Evolutionary conservation across 352 stramenopile genomes (phyloP).

Genomic region (Phytophthora gonapodyides): DNA sequence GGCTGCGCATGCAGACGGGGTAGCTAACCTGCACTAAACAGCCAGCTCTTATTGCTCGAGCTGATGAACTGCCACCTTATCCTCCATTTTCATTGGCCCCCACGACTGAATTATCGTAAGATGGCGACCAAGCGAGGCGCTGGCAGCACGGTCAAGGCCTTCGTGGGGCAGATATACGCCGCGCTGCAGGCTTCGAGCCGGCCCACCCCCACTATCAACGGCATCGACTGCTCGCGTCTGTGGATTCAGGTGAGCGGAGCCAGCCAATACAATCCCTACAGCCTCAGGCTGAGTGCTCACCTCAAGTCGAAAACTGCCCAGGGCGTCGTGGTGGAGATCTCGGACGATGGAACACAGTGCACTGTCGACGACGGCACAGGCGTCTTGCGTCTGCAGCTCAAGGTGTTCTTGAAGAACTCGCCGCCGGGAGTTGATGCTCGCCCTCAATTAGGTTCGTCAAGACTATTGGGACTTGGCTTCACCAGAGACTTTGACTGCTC

Average conservation of each 20-base stretch:
- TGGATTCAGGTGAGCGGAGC: slow-evolving; percentile 65
- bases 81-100: slow-evolving; percentile 12
- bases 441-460: slow-evolving; percentile 42
- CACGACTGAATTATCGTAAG: not conserved
- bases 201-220: slow-evolving; percentile 54
- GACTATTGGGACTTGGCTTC: not conserved
- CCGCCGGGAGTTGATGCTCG: slow-evolving; percentile 47
- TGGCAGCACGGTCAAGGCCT: slow-evolving; percentile 58
- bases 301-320: slow-evolving; percentile 10
- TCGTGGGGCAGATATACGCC: slow-evolving; percentile 57
- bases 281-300: too few species aligned
- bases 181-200: slow-evolving; percentile 44
- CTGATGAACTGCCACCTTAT: slow-evolving; percentile 4
- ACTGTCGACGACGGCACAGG: slow-evolving; percentile 81
- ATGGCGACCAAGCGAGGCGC: slow-evolving; percentile 7
- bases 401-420: slow-evolving; percentile 67
- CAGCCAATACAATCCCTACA: too few species aligned
- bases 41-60: slow-evolving; percentile 5
- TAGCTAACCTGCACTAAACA: not conserved
- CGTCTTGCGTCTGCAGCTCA: slow-evolving; percentile 59
- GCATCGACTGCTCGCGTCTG: slow-evolving; percentile 68
- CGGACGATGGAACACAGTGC: slow-evolving; percentile 44
- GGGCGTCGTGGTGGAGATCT: slow-evolving; percentile 58
- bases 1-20: not conserved
- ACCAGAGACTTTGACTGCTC: not conserved